A percentile compares a stretch with the other conserved stretches of the same genome.
These are phyloP conservation scores for Lactifluus volemus DNA, from an alignment of 768 basidiomycete species.

Conservation along the genomic window DNA sequence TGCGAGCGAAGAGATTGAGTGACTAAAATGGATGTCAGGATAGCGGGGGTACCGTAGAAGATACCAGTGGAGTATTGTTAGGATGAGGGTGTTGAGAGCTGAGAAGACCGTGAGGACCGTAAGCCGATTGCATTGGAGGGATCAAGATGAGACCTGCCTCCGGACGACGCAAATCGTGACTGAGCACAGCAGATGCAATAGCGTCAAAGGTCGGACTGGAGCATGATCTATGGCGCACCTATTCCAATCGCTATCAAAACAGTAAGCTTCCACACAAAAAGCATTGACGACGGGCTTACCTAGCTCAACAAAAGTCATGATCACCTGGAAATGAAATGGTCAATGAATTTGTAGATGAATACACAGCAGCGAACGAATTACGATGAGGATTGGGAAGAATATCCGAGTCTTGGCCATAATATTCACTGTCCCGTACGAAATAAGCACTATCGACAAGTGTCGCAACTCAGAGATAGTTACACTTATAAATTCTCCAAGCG, in stretches of 20 bases:
- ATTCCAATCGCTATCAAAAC: neutral
- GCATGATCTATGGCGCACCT: neutral
- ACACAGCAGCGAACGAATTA: neutral
- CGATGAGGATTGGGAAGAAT: neutral
- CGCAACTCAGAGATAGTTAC: neutral
- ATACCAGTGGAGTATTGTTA: neutral
- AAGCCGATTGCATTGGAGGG: neutral
- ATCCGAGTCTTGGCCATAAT: neutral
- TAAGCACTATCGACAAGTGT: neutral
- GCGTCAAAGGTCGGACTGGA: neutral
- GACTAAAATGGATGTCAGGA: neutral
- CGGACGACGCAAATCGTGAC: neutral
- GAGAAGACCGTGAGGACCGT: neutral
- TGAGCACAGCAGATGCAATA: neutral
- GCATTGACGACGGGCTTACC: neutral
- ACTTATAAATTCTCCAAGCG: constrained; percentile 3
- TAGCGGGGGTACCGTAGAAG: neutral
- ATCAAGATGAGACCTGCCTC: neutral
- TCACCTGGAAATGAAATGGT: neutral
- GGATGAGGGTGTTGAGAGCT: neutral
- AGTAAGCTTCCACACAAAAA: neutral
- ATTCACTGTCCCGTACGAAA: neutral
- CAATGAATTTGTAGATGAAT: neutral
- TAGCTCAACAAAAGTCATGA: neutral
- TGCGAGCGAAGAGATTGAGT: neutral